Conservation (phyloP, 2,329 filamentous ascomycete species). For the Alternaria sp. region DNA sequence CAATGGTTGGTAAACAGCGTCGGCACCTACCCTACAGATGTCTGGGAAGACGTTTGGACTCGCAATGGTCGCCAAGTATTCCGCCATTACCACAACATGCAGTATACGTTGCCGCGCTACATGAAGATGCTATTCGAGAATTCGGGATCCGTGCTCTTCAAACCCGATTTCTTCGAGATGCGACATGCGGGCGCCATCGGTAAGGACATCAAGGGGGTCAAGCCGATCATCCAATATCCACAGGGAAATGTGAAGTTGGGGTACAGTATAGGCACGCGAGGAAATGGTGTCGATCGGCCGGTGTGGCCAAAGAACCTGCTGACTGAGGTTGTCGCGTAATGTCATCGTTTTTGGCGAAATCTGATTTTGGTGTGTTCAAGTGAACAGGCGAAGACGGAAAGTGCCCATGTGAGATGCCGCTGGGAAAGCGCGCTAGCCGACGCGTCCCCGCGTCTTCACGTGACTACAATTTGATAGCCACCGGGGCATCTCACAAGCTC, state of each 20-base stretch:
- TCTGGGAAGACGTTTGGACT: conserved; percentile 59
- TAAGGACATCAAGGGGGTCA: conserved; percentile 49
- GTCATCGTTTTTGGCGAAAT: not conserved
- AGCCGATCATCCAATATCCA: conserved; percentile 53
- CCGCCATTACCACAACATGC: conserved; percentile 60
- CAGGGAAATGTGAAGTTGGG: conserved; percentile 41
- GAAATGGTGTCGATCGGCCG: conserved; percentile 58
- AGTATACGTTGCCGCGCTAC: conserved; percentile 50
- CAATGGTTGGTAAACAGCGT: conserved; percentile 46
- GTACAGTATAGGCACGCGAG: conserved; percentile 59
- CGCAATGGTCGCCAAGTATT: conserved; percentile 57
- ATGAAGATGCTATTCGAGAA: conserved; percentile 51
- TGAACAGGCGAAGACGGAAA: too few relatives aligned
- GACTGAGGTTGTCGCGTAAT: conserved; percentile 45
- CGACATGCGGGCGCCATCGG: conserved; percentile 49
- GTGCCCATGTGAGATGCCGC: not conserved
- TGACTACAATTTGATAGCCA: not conserved
- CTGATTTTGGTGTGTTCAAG: too few relatives aligned
- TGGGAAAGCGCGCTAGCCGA: not conserved
- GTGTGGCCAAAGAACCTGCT: conserved; percentile 57
- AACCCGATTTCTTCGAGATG: conserved; percentile 58
- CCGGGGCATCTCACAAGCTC: not conserved
- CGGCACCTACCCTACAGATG: conserved; percentile 43
- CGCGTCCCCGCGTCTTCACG: not conserved
- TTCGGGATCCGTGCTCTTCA: conserved; percentile 51